Evolutionary conservation across 352 stramenopile genomes (phyloP).

Genomic region (Phytophthora chlamydospora): DNA sequence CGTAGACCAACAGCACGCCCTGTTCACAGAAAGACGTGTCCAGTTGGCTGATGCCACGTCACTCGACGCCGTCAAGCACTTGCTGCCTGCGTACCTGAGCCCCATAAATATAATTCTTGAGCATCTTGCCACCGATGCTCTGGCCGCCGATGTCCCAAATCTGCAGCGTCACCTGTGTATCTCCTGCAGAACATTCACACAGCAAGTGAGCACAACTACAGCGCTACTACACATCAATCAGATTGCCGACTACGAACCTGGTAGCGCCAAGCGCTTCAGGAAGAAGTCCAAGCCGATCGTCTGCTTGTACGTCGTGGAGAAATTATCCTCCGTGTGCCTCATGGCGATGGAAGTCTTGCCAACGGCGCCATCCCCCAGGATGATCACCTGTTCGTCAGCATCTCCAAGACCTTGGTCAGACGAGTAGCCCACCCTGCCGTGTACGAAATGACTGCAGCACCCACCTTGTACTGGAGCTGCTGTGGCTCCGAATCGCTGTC

Average conservation of each 20-base stretch:
- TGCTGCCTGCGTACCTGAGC: conserved; percentile 63
- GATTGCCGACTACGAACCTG: conserved; percentile 64
- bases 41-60: background rate
- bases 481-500: conserved; percentile 83
- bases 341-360: conserved; percentile 96
- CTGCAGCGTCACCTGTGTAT: conserved; percentile 92
- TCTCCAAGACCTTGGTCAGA: background rate
- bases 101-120: conserved; percentile 95
- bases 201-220: background rate
- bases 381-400: conserved; percentile 86
- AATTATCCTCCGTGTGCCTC: conserved; percentile 92
- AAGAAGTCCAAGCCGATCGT: conserved; percentile 97
- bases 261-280: conserved; percentile 92
- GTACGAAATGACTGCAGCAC: background rate
- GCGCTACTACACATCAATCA: background rate
- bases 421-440: background rate
- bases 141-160: conserved; percentile 96
- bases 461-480: conserved; percentile 89
- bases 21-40: conserved; percentile 15
- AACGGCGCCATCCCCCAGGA: conserved; percentile 93
- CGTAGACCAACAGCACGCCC: conserved; percentile 93
- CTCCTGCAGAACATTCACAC: conserved; percentile 45
- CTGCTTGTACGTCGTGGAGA: conserved; percentile 95
- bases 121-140: conserved; percentile 86
- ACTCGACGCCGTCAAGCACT: background rate